These are phyloP conservation scores for Hyaloscypha finlandica DNA, from an alignment of 495 filamentous ascomycete species.

Conservation along the genomic window DNA sequence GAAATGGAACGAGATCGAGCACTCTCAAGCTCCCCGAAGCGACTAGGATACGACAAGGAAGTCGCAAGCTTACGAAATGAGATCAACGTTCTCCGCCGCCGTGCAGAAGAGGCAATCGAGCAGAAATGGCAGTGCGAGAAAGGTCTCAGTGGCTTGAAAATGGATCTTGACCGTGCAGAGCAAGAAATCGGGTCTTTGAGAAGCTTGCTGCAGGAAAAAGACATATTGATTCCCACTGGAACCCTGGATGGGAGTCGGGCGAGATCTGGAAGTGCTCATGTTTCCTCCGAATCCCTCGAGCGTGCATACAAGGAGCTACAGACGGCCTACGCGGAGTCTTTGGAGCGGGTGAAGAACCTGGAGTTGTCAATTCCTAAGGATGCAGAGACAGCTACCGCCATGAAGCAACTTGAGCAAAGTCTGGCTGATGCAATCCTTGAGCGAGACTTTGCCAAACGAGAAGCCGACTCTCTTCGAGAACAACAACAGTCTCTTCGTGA, in stretches of 20 bases:
- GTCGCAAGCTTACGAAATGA: conserved; percentile 78
- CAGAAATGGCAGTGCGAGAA: conserved; percentile 97
- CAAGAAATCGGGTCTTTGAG: conserved; percentile 85
- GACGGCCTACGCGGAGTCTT: conserved; percentile 52
- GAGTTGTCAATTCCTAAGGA: conserved; percentile 46
- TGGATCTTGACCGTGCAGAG: conserved; percentile 95
- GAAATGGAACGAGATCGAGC: conserved; percentile 79
- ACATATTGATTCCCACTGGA: conserved; percentile 61
- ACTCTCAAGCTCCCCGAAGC: conserved; percentile 66
- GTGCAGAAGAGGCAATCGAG: conserved; percentile 94
- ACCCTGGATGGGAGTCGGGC: conserved; percentile 46
- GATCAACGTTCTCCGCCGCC: conserved; percentile 78
- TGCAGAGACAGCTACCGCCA: conserved; percentile 55
- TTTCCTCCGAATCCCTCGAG: conserved; percentile 73
- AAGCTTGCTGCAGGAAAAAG: conserved; percentile 79
- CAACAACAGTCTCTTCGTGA: conserved; percentile 63
- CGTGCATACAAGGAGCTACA: conserved; percentile 80
- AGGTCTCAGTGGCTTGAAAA: conserved; percentile 86
- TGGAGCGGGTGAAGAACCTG: conserved; percentile 57
- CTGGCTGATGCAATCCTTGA: conserved; percentile 70
- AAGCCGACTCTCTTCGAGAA: conserved; percentile 58
- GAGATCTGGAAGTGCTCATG: conserved; percentile 33
- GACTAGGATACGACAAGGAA: conserved; percentile 79
- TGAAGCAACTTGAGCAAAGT: conserved; percentile 62
- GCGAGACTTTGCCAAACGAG: conserved; percentile 64